phyloP scores from a whole-genome alignment of 805 yeast species.

The Kazachstania taianensis region DNA sequence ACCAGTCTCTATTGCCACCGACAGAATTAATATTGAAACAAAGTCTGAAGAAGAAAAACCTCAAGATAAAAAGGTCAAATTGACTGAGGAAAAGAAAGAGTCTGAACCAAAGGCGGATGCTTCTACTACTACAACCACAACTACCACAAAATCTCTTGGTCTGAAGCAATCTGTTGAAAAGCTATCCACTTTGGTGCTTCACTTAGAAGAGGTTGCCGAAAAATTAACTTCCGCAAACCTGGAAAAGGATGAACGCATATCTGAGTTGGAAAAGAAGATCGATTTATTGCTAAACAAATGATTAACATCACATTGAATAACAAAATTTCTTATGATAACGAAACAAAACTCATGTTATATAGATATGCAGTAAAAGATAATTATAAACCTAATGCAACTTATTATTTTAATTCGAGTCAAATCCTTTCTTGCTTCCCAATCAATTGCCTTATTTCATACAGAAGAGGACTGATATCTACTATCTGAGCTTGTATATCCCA shows the following conservation, averaged over 20 bases:
- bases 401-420: too few relatives aligned
- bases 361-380: too few relatives aligned
- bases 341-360: too few relatives aligned
- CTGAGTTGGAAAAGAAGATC: constrained; percentile 49
- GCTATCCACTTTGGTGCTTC: constrained; percentile 45
- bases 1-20: constrained; percentile 8
- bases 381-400: too few relatives aligned
- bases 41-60: constrained; percentile 9
- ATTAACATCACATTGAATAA: too few relatives aligned
- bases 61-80: constrained; percentile 13
- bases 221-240: constrained; percentile 42
- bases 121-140: background rate
- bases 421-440: too few relatives aligned
- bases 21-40: background rate
- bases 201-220: constrained; percentile 46
- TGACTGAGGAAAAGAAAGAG: constrained; percentile 8
- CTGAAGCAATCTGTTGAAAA: constrained; percentile 64
- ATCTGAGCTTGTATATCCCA: too few relatives aligned
- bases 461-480: too few relatives aligned
- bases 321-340: too few relatives aligned
- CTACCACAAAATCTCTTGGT: constrained; percentile 43
- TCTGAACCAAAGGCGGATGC: constrained; percentile 2
- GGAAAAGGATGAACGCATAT: constrained; percentile 58
- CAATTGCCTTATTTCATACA: too few relatives aligned
- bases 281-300: constrained; percentile 31